Percentiles rank a stretch among this genome's conserved stretches.
Conservation (phyloP, 495 filamentous ascomycete species). For the Rusavskia elegans region DNA sequence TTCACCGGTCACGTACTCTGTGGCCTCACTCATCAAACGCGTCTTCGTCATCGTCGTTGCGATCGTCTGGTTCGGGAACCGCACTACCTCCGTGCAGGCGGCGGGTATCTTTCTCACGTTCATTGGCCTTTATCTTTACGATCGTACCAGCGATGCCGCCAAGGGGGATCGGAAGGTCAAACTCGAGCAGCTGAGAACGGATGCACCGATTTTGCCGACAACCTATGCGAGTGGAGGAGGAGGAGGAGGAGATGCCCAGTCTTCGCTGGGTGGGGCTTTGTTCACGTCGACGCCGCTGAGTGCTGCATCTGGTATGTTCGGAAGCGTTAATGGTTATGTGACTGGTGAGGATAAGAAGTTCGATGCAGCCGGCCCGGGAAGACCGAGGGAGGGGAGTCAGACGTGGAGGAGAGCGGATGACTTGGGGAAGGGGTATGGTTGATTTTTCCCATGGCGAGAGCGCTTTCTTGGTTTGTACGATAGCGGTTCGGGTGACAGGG, state of each 20-base stretch:
- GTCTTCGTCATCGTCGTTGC: slow-evolving; percentile 94
- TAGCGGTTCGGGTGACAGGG: too few species aligned
- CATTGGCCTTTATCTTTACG: slow-evolving; percentile 87
- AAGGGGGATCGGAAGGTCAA: slow-evolving; percentile 60
- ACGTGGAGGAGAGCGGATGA: not conserved
- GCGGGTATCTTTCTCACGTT: slow-evolving; percentile 81
- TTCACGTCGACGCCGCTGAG: slow-evolving; percentile 19
- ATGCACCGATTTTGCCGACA: slow-evolving; percentile 55
- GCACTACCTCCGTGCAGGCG: slow-evolving; percentile 67
- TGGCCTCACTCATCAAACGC: slow-evolving; percentile 86
- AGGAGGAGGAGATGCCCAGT: not conserved
- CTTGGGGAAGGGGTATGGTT: not conserved
- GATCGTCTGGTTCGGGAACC: slow-evolving; percentile 88
- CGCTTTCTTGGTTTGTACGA: too few species aligned
- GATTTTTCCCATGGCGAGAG: too few species aligned
- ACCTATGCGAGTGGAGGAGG: slow-evolving; percentile 16
- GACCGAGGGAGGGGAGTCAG: slow-evolving; percentile 40
- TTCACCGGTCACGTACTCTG: slow-evolving; percentile 91
- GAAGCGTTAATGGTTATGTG: slow-evolving; percentile 16
- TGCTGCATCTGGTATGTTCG: slow-evolving; percentile 15
- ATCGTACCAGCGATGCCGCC: slow-evolving; percentile 72
- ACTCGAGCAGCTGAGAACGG: slow-evolving; percentile 37
- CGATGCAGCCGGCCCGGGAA: slow-evolving; percentile 33
- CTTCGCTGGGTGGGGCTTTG: not conserved
- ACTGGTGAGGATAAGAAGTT: slow-evolving; percentile 42